These are phyloP conservation scores for Cladophialophora psammophila DNA, from an alignment of 2,329 filamentous ascomycete species.

Conservation along the genomic window DNA sequence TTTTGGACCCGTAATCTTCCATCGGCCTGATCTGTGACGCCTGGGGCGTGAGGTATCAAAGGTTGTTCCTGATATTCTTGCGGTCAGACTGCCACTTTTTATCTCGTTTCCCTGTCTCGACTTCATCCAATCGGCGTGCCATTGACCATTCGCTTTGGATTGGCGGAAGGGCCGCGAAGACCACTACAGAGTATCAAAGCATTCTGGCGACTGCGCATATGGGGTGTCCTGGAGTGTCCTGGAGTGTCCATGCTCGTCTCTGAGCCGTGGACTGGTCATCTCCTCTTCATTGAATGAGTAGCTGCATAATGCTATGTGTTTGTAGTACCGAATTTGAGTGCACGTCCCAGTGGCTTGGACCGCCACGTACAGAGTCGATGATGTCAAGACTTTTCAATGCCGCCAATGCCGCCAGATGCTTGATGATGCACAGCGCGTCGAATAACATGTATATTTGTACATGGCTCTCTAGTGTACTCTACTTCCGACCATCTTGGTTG, in stretches of 20 bases:
- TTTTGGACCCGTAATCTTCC: too few species aligned
- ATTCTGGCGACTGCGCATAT: too few species aligned
- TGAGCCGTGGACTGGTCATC: not conserved
- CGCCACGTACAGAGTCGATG: conserved; percentile 8
- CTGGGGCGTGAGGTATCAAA: too few species aligned
- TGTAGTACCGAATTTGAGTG: not conserved
- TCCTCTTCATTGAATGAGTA: not conserved
- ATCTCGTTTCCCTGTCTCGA: not conserved
- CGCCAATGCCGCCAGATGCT: not conserved
- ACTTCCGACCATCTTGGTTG: not conserved
- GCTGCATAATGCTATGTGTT: not conserved
- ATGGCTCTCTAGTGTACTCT: not conserved
- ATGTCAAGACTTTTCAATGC: conserved; percentile 14
- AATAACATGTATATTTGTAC: not conserved
- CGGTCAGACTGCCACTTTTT: not conserved
- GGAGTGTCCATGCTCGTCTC: not conserved
- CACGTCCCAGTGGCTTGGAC: not conserved
- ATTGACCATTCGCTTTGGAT: not conserved
- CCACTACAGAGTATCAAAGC: too few species aligned
- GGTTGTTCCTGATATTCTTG: not conserved
- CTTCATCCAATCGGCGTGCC: not conserved
- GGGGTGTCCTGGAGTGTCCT: too few species aligned
- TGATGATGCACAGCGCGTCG: not conserved
- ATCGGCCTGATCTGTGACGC: not conserved
- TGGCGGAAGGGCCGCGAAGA: not conserved